phyloP scores from a whole-genome alignment of 108 stramenopile species.

The Pseudonitzschia pungens region DNA sequence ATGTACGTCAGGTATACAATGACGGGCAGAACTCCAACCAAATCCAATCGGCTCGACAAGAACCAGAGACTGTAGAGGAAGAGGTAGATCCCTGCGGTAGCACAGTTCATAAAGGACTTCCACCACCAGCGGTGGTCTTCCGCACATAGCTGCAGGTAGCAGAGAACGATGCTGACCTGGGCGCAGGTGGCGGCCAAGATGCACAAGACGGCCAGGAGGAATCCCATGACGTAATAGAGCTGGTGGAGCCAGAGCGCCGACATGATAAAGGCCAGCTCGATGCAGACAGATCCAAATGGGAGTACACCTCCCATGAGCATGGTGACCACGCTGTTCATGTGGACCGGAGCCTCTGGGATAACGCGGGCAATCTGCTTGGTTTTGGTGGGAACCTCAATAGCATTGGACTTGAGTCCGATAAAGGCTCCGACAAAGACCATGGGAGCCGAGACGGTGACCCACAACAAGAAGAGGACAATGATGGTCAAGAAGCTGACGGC shows the following conservation, averaged over 20 bases:
- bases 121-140: constrained; percentile 99
- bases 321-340: constrained; percentile 67
- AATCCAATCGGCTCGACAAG: constrained; percentile 82
- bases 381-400: constrained; percentile 85
- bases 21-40: constrained; percentile 84
- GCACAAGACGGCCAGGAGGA: constrained; percentile 91
- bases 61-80: constrained; percentile 98
- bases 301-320: constrained; percentile 93
- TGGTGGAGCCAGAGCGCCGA: constrained; percentile 97
- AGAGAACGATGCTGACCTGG: constrained; percentile 95
- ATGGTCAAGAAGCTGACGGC: constrained; percentile 92
- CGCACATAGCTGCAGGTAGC: constrained; percentile 97
- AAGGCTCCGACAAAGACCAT: constrained; percentile 96
- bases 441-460: constrained; percentile 90
- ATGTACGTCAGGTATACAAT: constrained; percentile 97
- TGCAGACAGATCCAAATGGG: constrained; percentile 98
- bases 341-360: constrained; percentile 90
- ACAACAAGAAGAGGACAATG: constrained; percentile 82
- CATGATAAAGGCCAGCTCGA: constrained; percentile 99
- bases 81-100: constrained; percentile 91
- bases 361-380: constrained; percentile 93
- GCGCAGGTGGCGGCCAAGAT: constrained; percentile 95
- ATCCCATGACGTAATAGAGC: constrained; percentile 99
- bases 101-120: constrained; percentile 95
- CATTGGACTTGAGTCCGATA: constrained; percentile 86